Conservation (phyloP, 306 rosid species). For the Dicorynia guianensis region DNA sequence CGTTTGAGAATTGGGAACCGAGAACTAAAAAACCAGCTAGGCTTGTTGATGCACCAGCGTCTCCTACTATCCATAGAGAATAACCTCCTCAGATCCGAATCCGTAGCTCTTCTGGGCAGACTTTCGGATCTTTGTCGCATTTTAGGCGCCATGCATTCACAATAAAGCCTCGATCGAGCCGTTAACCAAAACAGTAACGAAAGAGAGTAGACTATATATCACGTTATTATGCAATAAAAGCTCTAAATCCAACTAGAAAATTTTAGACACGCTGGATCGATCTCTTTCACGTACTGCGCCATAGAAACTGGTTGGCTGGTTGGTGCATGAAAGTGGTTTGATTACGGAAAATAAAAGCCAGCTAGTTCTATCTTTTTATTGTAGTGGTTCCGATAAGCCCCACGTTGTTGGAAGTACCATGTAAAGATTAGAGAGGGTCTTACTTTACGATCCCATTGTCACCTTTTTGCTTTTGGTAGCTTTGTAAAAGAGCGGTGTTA, state of each 20-base stretch:
- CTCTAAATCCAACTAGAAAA: not conserved
- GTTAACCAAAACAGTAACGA: conserved; percentile 25
- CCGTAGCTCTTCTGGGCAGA: conserved; percentile 46
- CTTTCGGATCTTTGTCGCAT: conserved; percentile 56
- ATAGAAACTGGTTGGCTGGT: not conserved
- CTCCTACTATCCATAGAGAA: conserved; percentile 54
- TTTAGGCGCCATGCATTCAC: conserved; percentile 54
- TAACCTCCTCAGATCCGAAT: conserved; percentile 59
- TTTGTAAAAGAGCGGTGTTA: conserved; percentile 10
- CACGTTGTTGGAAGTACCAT: conserved; percentile 57
- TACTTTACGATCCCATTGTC: conserved; percentile 33
- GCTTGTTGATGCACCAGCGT: conserved; percentile 40
- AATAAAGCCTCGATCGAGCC: conserved; percentile 40
- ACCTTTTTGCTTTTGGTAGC: conserved; percentile 37
- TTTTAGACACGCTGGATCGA: not conserved
- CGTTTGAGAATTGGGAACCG: conserved; percentile 53
- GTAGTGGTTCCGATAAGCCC: conserved; percentile 51
- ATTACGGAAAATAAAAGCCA: conserved; percentile 1
- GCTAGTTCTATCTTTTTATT: conserved; percentile 4
- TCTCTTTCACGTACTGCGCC: not conserved
- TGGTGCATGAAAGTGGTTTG: not conserved
- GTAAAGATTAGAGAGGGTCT: conserved; percentile 38
- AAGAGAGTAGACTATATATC: conserved; percentile 13
- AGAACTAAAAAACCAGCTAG: conserved; percentile 60
- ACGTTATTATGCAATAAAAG: conserved; percentile 15